These are phyloP conservation scores for Eimeria falciformis DNA, from an alignment of 169 alveolate species.

Conservation along the genomic window DNA sequence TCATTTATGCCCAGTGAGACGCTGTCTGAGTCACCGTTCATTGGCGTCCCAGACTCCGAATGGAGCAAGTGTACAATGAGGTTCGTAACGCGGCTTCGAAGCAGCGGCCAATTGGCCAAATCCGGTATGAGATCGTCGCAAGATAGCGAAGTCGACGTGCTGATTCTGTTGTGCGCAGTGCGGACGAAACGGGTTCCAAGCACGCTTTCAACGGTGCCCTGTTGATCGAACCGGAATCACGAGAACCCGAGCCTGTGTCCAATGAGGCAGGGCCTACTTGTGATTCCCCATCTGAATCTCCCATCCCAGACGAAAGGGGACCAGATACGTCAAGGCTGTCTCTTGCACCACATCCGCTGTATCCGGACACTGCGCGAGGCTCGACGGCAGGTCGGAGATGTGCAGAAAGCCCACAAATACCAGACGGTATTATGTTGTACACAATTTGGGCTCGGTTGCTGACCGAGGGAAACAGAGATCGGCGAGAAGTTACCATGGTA, in stretches of 20 bases:
- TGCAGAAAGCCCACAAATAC: background rate
- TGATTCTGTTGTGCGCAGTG: slow-evolving; percentile 15
- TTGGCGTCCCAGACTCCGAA: background rate
- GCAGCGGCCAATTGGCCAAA: background rate
- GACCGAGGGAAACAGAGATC: no score
- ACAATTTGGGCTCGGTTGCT: slow-evolving; percentile 58
- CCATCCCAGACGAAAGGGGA: slow-evolving; percentile 54
- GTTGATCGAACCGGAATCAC: background rate
- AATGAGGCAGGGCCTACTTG: background rate
- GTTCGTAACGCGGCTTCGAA: background rate
- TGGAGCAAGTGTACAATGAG: background rate
- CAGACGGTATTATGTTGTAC: background rate
- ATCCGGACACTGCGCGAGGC: slow-evolving; percentile 32
- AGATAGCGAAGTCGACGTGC: no score
- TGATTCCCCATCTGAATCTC: background rate
- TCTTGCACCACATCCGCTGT: slow-evolving; percentile 18
- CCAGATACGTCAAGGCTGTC: slow-evolving; percentile 28
- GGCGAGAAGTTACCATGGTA: no score
- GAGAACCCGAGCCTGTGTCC: background rate
- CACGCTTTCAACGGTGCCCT: slow-evolving; percentile 29
- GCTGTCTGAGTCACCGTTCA: background rate
- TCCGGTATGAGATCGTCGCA: background rate
- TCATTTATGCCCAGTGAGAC: slow-evolving; percentile 63
- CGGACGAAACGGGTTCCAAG: slow-evolving; percentile 30
- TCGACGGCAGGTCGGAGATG: background rate